Evolutionary conservation across 2,329 filamentous ascomycete genomes (phyloP).

Genomic region (Trichoderma aggressivum): DNA sequence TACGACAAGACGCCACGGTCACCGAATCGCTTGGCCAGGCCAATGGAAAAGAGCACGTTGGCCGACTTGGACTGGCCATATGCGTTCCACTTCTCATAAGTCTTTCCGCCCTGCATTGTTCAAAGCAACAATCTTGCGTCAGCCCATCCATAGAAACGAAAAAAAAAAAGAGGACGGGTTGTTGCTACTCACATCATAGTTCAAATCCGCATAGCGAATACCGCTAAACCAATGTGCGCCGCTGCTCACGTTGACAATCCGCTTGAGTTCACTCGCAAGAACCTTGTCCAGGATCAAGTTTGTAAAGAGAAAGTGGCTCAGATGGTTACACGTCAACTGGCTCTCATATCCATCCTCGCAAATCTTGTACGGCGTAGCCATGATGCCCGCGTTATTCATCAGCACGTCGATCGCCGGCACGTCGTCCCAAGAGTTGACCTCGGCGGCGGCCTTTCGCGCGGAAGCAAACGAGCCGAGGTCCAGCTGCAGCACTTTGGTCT

Average conservation of each 20-base stretch:
- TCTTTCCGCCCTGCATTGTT: slow-evolving; percentile 26
- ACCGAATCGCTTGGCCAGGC: slow-evolving; percentile 33
- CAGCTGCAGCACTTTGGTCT: slow-evolving; percentile 31
- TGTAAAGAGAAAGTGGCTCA: slow-evolving; percentile 46
- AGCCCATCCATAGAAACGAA: neutral
- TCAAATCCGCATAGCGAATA: slow-evolving; percentile 35
- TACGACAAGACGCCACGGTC: slow-evolving; percentile 30
- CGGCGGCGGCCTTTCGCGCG: slow-evolving; percentile 37
- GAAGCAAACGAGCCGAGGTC: slow-evolving; percentile 38
- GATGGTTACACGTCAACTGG: slow-evolving; percentile 44
- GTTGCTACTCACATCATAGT: slow-evolving; percentile 29
- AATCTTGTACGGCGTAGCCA: slow-evolving; percentile 34
- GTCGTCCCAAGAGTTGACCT: slow-evolving; percentile 28
- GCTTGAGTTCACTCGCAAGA: slow-evolving; percentile 31
- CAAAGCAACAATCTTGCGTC: neutral
- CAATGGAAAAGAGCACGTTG: slow-evolving; percentile 34
- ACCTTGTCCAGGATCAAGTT: slow-evolving; percentile 44
- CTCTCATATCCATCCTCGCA: slow-evolving; percentile 40
- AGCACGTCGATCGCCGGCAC: slow-evolving; percentile 35
- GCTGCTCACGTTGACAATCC: slow-evolving; percentile 43
- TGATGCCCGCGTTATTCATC: slow-evolving; percentile 46
- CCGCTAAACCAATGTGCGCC: slow-evolving; percentile 28
- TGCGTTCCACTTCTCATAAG: slow-evolving; percentile 31
- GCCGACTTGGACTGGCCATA: slow-evolving; percentile 41
- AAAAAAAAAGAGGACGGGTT: neutral